Base-by-base conservation (phyloP, 331 rosid species). In the Pyrus hybrid region DNA sequence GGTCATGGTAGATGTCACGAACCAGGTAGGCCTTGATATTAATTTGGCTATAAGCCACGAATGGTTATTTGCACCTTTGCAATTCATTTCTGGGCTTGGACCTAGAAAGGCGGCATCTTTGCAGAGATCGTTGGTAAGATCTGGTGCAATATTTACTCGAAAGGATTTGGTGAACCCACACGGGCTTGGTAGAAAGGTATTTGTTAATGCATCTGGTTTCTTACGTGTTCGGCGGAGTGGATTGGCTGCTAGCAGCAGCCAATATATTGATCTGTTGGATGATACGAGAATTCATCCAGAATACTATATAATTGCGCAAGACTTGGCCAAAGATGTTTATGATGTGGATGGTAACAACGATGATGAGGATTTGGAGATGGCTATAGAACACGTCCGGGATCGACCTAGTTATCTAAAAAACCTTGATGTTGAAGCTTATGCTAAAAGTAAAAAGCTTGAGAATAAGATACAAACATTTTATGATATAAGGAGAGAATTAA, bases 201-300 rank as follows among this genome's bases (percentile, higher is more conserved):
- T 95, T 80, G 93, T 90, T 76, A 95, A 95, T 58, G 97, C 99
- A 2, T 96, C 83, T 71, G 99, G 99, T 80, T 95, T 92, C 82
- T 77, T 95, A 89, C 97, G 98, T 82, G 92, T 95, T 45, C 85
- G 96, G 79, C 84, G 98, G 61, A 89, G 98, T 86, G 99, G 99
- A 67, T 79, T 91, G 91, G 99, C 96, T 80, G 87, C 93, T 33
- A 88, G 87, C 78, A 91, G 98, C 85, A 87, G 93, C 84, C 96
- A 92, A 67, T 90, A 85, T 85, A 91, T 92, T 64, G 99, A 95
- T 85, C 84, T 95, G 82, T 84, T 95, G 83, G 99, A 95, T 82
- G 98, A 95, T 87, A 95, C 99, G 18, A 86, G 99, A 81, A 95
- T 95, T 74, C 99, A 95, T 83, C 99, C 99, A 6, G 99, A 95